Evolutionary conservation across 2,329 filamentous ascomycete genomes (phyloP).

Genomic region (Aspergillus flavus): DNA sequence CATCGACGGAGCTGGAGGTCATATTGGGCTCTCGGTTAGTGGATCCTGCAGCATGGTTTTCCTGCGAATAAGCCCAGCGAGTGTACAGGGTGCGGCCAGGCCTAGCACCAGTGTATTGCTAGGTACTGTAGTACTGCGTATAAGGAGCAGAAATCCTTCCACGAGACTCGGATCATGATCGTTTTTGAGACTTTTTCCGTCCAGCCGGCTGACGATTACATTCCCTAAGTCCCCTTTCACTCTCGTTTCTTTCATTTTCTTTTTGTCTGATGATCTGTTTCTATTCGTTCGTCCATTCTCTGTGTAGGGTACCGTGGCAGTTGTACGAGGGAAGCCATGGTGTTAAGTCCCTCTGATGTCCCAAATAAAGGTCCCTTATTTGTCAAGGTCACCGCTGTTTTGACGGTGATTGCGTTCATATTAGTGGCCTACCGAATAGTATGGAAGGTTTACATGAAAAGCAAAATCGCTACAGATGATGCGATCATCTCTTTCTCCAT

Average conservation of each 20-base stretch:
- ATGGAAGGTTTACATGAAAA: background rate
- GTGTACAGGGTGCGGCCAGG: background rate
- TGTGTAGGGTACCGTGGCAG: background rate
- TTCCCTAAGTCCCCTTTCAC: background rate
- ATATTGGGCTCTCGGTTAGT: background rate
- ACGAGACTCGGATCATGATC: background rate
- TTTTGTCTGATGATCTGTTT: background rate
- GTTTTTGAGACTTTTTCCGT: background rate
- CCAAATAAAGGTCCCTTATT: constrained; percentile 7
- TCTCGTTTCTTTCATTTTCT: background rate
- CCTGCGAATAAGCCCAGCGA: background rate
- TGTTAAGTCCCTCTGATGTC: background rate
- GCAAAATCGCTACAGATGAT: background rate
- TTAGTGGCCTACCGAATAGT: background rate
- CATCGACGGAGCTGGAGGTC: background rate
- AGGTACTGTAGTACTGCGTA: background rate
- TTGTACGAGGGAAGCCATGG: background rate
- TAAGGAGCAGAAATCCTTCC: background rate
- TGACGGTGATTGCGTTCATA: constrained; percentile 6
- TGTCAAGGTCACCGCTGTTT: constrained; percentile 1
- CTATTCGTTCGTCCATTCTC: background rate
- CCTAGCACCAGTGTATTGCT: background rate
- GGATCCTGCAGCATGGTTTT: background rate
- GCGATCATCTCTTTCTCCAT: background rate
- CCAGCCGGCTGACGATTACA: background rate